Evolutionary conservation across 331 rosid species (phyloP).

Genomic region (Acacia pycnantha): DNA sequence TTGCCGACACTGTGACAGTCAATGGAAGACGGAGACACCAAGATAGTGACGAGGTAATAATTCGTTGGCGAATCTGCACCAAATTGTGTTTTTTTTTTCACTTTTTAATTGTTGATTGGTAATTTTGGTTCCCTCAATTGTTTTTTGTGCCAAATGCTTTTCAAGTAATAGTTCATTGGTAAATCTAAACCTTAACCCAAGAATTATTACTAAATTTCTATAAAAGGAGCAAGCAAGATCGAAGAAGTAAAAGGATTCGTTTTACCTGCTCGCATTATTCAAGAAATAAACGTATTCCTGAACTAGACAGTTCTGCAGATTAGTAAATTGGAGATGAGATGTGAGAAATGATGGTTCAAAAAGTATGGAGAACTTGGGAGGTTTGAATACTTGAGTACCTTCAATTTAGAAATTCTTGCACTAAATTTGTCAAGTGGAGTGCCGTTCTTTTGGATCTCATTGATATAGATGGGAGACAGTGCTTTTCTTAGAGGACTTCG

Average conservation of each 20-base stretch:
- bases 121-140: too few relatives aligned
- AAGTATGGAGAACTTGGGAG: not conserved
- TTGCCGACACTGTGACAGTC: too few relatives aligned
- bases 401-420: conserved; percentile 52
- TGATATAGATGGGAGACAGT: conserved; percentile 61
- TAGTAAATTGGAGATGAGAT: not conserved
- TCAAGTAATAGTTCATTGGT: too few relatives aligned
- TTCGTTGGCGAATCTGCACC: too few relatives aligned
- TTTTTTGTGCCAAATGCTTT: too few relatives aligned
- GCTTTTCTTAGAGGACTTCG: conserved; percentile 63
- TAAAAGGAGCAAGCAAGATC: not conserved
- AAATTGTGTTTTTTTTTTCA: too few relatives aligned
- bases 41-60: too few relatives aligned
- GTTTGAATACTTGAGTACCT: conserved; percentile 45
- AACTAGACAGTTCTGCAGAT: conserved; percentile 57
- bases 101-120: too few relatives aligned
- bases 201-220: conserved; percentile 10
- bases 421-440: conserved; percentile 76
- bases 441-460: conserved; percentile 35
- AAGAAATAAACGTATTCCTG: conserved; percentile 77
- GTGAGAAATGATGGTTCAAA: conserved; percentile 27
- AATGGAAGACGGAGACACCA: too few relatives aligned
- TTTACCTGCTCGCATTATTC: conserved; percentile 84
- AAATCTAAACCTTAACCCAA: too few relatives aligned
- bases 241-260: not conserved